Evolutionary conservation across 2,329 filamentous ascomycete genomes (phyloP).

Genomic region (Capronia coronata): DNA sequence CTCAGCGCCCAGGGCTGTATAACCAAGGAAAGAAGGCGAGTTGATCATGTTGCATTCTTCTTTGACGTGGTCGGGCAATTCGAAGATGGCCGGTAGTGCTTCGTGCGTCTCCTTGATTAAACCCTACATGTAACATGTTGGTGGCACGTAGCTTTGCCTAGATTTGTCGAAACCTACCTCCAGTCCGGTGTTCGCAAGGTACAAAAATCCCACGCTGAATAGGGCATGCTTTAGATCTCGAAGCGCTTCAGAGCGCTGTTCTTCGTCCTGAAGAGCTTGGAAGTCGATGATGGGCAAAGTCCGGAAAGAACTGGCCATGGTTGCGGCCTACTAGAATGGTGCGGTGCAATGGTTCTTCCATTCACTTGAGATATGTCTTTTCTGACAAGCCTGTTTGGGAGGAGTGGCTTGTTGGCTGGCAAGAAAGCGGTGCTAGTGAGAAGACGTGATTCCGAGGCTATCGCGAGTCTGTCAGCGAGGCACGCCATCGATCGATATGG

Average conservation of each 20-base stretch:
- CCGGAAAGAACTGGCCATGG: not conserved
- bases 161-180: not conserved
- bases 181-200: not conserved
- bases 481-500: too few relatives aligned
- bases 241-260: not conserved
- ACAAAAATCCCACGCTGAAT: not conserved
- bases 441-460: not conserved
- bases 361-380: not conserved
- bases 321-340: not conserved
- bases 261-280: not conserved
- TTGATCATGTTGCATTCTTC: not conserved
- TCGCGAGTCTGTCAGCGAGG: not conserved
- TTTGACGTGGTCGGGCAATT: not conserved
- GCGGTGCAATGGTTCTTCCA: not conserved
- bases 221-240: not conserved
- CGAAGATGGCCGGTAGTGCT: not conserved
- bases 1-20: not conserved
- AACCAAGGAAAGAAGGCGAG: not conserved
- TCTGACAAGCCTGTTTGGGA: not conserved
- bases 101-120: not conserved
- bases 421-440: not conserved
- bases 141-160: not conserved
- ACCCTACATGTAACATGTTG: not conserved
- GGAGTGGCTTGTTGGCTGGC: not conserved
- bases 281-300: not conserved